These are phyloP conservation scores for Russula sp. DNA, from an alignment of 768 basidiomycete genomes.

Conservation along the genomic window DNA sequence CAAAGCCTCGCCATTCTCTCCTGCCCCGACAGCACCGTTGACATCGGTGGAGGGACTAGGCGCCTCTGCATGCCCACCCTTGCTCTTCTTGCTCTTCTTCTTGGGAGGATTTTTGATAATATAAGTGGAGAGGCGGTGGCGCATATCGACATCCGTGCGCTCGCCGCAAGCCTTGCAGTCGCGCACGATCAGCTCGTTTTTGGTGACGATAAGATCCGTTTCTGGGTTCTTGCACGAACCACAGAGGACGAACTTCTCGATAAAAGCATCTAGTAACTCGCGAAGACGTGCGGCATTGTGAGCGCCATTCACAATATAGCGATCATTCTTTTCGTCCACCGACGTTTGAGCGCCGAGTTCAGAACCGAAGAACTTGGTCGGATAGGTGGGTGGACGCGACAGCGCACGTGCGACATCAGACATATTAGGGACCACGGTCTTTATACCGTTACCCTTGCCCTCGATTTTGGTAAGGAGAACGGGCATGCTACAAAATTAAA, in stretches of 20 bases:
- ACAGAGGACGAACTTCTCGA: conserved; percentile 98
- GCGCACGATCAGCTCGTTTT: conserved; percentile 81
- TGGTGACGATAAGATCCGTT: conserved; percentile 90
- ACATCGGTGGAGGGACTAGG: conserved; percentile 36
- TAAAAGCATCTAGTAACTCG: conserved; percentile 93
- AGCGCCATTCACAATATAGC: conserved; percentile 98
- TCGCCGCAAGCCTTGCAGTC: conserved; percentile 99
- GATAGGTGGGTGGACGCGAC: conserved; percentile 90
- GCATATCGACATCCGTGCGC: conserved; percentile 88
- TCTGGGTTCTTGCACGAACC: conserved; percentile 98
- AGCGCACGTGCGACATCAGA: conserved; percentile 94
- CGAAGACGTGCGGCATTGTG: conserved; percentile 88
- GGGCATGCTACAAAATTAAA: conserved; percentile 69
- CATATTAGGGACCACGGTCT: conserved; percentile 99
- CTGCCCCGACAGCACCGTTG: conserved; percentile 36
- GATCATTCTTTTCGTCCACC: conserved; percentile 92
- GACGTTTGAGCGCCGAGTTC: conserved; percentile 98
- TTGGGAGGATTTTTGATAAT: conserved; percentile 97
- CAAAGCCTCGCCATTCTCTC: conserved; percentile 39
- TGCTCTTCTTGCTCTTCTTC: conserved; percentile 66
- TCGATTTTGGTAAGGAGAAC: conserved; percentile 92
- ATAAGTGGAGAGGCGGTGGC: conserved; percentile 93
- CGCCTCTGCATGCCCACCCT: conserved; percentile 48
- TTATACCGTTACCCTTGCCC: conserved; percentile 99
- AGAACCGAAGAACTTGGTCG: conserved; percentile 98